phyloP scores from a whole-genome alignment of 179 eudicot genomes.

The Kewa caespitosa region DNA sequence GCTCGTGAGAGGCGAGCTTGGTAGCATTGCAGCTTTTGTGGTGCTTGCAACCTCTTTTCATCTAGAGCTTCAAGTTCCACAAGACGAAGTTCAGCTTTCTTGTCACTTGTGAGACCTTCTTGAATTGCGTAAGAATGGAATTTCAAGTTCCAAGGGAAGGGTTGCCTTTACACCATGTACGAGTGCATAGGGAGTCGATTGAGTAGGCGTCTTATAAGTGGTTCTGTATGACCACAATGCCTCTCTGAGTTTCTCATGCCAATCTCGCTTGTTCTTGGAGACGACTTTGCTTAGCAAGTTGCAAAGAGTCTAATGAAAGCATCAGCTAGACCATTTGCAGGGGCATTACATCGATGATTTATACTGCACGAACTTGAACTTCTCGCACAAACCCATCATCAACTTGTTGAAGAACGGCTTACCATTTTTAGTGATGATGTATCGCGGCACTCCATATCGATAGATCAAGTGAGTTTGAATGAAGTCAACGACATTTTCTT shows the following conservation, averaged over 20 bases:
- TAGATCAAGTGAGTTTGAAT: constrained; percentile 9
- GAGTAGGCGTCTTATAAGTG: background rate
- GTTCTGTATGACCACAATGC: constrained; percentile 18
- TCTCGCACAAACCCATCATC: background rate
- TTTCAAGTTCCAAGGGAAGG: constrained; percentile 15
- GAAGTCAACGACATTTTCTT: constrained; percentile 20
- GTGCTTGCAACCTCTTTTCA: constrained; percentile 20
- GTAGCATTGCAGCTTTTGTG: constrained; percentile 15
- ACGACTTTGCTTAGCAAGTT: constrained; percentile 18
- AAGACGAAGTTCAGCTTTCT: constrained; percentile 12
- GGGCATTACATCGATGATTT: constrained; percentile 17
- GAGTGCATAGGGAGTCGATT: constrained; percentile 12
- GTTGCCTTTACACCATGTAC: constrained; percentile 22
- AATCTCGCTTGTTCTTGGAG: background rate
- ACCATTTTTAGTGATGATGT: constrained; percentile 22
- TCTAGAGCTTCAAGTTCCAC: constrained; percentile 21
- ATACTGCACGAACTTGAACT: constrained; percentile 5
- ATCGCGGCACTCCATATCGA: constrained; percentile 20
- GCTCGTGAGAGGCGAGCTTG: constrained; percentile 10
- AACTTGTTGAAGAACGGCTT: constrained; percentile 13
- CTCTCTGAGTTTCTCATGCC: constrained; percentile 13
- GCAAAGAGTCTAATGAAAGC: constrained; percentile 14
- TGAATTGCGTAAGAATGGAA: constrained; percentile 23
- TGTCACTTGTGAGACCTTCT: constrained; percentile 22
- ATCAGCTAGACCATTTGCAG: constrained; percentile 6